Evolutionary conservation across 176 grass and related monocot species (phyloP), one percentile per base, ranked within the genome.

Genomic region (Carex littledalei): DNA sequence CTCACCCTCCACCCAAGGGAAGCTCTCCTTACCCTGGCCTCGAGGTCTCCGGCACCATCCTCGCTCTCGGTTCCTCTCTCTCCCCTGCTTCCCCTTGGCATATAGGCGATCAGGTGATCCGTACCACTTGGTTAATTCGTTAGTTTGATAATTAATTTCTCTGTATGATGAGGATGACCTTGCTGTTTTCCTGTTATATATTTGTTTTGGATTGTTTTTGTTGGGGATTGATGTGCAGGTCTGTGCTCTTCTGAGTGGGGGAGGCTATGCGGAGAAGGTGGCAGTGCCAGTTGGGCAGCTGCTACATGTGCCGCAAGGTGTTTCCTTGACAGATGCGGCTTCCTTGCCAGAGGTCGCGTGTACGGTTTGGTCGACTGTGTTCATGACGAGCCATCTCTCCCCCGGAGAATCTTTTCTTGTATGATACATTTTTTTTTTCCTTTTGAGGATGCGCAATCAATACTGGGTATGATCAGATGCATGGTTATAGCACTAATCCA

Each of bases 331-430:
- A 64, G 93, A 98, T 78, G 95, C 95, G 0, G 85, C 93, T 24
- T 56, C 89, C 62, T 85, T 98, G 59, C 83, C 91, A 0, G 95
- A 98, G 87, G 95, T 98, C 14, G 91, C 86, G 7, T 94, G 91
- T 84, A 98, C 95, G 0, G 93, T 94, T 24, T 95, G 95, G 95
- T 98, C 93, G 8, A 98, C 93, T 55, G 88, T 98, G 8, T 98
- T 98, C 84, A 92, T 98, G 95, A 95, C 54, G 18, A 95, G 93
- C 64, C 88, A 89, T 11, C 87, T 95, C 76, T 93, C 91, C n/a
- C 65, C 91, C 1, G 88, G 91, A 0, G 95, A 98, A 87, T 93
- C 91, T 0, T 90, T 98, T 41, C 90, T 98, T 17, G 95, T 95
- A 90, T 86, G 87, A 45, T 43, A 53, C 22, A 2, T 37, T 31